Percentiles rank a stretch among this genome's conserved stretches.
Conservation (phyloP, 192 early-diverging fungal genomes). For the Thamnidium elegans region DNA sequence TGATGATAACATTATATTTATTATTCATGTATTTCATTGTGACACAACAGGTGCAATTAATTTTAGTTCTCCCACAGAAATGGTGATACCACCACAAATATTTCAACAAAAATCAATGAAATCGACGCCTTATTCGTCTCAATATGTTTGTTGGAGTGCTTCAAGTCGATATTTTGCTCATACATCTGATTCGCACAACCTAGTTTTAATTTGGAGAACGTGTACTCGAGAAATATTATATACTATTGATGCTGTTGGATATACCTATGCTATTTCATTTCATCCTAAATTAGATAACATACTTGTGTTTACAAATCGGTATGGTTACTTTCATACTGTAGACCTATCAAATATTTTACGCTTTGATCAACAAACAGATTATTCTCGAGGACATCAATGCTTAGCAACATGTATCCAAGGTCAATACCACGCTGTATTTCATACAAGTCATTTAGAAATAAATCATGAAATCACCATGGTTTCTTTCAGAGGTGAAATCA, state of each 20-base stretch:
- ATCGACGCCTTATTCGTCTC: slow-evolving; percentile 30
- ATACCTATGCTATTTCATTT: slow-evolving; percentile 39
- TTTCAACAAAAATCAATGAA: not conserved
- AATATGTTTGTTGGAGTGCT: slow-evolving; percentile 45
- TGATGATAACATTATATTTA: slow-evolving; percentile 35
- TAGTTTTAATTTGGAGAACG: slow-evolving; percentile 44
- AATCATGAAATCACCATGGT: slow-evolving; percentile 52
- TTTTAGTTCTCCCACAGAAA: slow-evolving; percentile 13
- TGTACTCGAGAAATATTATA: slow-evolving; percentile 38
- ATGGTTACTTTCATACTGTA: slow-evolving; percentile 49
- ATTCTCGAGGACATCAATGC: not conserved
- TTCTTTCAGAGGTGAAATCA: slow-evolving; percentile 41
- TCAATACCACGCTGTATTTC: not conserved
- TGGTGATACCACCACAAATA: slow-evolving; percentile 15
- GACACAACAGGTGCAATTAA: slow-evolving; percentile 13
- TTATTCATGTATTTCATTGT: slow-evolving; percentile 27
- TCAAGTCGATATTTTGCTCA: slow-evolving; percentile 47
- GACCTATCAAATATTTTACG: slow-evolving; percentile 37
- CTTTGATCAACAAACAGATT: not conserved
- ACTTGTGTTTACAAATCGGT: slow-evolving; percentile 46
- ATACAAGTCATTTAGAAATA: slow-evolving; percentile 16
- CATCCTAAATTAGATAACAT: slow-evolving; percentile 41
- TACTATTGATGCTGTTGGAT: slow-evolving; percentile 41
- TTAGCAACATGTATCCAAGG: not conserved
- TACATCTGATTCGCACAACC: slow-evolving; percentile 40